Evolutionary conservation across 75 land plant species (phyloP).

Genomic region (Selaginella moellendorffii): DNA sequence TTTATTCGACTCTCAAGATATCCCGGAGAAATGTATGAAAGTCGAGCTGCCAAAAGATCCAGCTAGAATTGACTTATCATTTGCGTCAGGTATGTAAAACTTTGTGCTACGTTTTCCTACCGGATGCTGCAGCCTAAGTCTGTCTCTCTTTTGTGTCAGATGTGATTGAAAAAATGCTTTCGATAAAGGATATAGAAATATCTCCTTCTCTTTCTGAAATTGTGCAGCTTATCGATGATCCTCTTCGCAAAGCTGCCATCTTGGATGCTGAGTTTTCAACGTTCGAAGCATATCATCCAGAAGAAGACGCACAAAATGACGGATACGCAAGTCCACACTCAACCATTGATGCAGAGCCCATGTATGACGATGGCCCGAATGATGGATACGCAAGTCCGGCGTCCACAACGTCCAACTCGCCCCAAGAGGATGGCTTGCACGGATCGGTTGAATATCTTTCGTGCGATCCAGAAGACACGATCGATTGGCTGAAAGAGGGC

Average conservation of each 20-base stretch:
- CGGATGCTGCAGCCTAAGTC: background rate
- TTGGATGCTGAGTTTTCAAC: too few species aligned
- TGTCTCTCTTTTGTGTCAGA: slow-evolving; percentile 32
- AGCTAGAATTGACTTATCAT: slow-evolving; percentile 54
- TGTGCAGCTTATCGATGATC: slow-evolving; percentile 49
- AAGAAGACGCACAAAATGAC: too few species aligned
- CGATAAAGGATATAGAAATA: slow-evolving; percentile 33
- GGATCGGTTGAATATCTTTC: too few species aligned
- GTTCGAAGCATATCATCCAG: too few species aligned
- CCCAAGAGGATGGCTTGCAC: too few species aligned
- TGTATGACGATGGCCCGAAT: too few species aligned
- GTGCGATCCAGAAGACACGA: slow-evolving; percentile 38
- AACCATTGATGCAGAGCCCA: too few species aligned
- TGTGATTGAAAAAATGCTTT: slow-evolving; percentile 42
- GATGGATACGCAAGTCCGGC: too few species aligned
- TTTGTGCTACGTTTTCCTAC: too few species aligned
- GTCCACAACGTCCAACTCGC: too few species aligned
- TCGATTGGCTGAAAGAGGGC: slow-evolving; percentile 40
- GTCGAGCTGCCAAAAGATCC: slow-evolving; percentile 12
- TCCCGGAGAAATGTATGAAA: slow-evolving; percentile 43
- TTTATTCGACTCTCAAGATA: slow-evolving; percentile 78
- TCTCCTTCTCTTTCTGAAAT: slow-evolving; percentile 58
- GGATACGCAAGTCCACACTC: too few species aligned
- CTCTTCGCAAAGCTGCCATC: slow-evolving; percentile 22
- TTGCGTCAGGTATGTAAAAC: slow-evolving; percentile 58